Percentiles rank a stretch among this genome's conserved stretches.
phyloP scores from a whole-genome alignment of 805 yeast species.

The Lachancea meyersii region DNA sequence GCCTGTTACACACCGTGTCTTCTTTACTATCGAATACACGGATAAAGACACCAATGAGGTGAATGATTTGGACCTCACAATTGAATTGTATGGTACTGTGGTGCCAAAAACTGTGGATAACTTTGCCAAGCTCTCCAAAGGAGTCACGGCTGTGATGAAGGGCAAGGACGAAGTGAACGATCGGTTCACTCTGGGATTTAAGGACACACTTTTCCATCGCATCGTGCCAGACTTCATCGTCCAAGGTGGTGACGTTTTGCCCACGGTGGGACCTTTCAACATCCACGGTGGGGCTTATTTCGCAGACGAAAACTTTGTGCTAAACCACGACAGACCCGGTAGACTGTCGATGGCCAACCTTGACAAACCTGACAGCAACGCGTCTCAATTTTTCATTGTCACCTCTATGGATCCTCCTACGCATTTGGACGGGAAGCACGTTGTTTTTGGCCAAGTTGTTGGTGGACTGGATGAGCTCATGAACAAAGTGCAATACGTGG shows the following conservation, averaged over 20 bases:
- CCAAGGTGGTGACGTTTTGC: constrained; percentile 83
- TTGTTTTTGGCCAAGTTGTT: constrained; percentile 71
- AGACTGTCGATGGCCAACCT: constrained; percentile 68
- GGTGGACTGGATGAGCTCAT: constrained; percentile 58
- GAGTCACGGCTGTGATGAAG: constrained; percentile 33
- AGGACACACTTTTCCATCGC: constrained; percentile 63
- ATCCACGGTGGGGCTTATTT: constrained; percentile 65
- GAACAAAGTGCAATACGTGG: constrained; percentile 50
- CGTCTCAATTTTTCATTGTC: constrained; percentile 65
- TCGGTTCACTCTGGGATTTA: constrained; percentile 38
- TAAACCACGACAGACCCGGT: constrained; percentile 65
- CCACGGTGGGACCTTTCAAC: constrained; percentile 73
- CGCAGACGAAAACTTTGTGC: constrained; percentile 68
- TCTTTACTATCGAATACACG: constrained; percentile 24
- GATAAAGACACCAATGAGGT: constrained; percentile 15
- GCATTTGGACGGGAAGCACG: constrained; percentile 58
- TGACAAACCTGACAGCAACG: constrained; percentile 56
- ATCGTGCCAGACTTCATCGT: constrained; percentile 69
- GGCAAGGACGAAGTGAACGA: constrained; percentile 24
- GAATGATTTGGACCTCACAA: constrained; percentile 33
- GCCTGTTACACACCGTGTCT: constrained; percentile 26
- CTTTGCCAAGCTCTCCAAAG: constrained; percentile 46
- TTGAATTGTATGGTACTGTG: constrained; percentile 61
- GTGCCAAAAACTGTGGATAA: constrained; percentile 60
- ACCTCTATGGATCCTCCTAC: constrained; percentile 35